phyloP scores from a whole-genome alignment of 2,329 filamentous ascomycete species.

The Xylogone sp. region DNA sequence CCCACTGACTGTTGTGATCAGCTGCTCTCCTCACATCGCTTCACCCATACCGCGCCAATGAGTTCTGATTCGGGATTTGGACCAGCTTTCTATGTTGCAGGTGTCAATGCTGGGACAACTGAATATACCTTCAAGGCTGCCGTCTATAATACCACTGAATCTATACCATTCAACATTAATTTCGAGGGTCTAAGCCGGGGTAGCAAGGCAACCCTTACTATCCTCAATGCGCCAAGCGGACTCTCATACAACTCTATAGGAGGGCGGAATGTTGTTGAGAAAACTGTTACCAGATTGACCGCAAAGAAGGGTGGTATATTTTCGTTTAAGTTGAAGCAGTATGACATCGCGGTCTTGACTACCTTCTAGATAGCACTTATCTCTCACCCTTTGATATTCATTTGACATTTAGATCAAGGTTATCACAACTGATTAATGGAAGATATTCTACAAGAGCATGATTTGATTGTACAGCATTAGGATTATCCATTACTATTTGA shows the following conservation, averaged over 20 bases:
- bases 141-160: slow-evolving; percentile 46
- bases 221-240: slow-evolving; percentile 33
- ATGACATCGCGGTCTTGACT: slow-evolving; percentile 6
- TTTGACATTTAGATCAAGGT: too few relatives aligned
- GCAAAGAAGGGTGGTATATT: not conserved
- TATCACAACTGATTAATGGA: too few relatives aligned
- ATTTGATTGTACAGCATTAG: too few relatives aligned
- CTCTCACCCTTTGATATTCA: too few relatives aligned
- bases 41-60: slow-evolving; percentile 42
- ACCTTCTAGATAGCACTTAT: slow-evolving; percentile 2
- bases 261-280: not conserved
- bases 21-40: slow-evolving; percentile 41
- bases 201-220: slow-evolving; percentile 37
- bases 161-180: slow-evolving; percentile 38
- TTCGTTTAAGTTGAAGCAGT: slow-evolving; percentile 1
- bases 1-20: slow-evolving; percentile 9
- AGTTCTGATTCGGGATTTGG: slow-evolving; percentile 30
- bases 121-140: slow-evolving; percentile 45
- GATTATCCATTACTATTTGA: too few relatives aligned
- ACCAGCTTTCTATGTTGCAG: slow-evolving; percentile 45
- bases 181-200: slow-evolving; percentile 38
- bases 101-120: slow-evolving; percentile 37
- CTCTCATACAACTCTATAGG: slow-evolving; percentile 4
- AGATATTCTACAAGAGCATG: too few relatives aligned
- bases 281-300: not conserved